Evolutionary conservation across 257 asterid genomes (phyloP).

Genomic region (Striga asiatica): DNA sequence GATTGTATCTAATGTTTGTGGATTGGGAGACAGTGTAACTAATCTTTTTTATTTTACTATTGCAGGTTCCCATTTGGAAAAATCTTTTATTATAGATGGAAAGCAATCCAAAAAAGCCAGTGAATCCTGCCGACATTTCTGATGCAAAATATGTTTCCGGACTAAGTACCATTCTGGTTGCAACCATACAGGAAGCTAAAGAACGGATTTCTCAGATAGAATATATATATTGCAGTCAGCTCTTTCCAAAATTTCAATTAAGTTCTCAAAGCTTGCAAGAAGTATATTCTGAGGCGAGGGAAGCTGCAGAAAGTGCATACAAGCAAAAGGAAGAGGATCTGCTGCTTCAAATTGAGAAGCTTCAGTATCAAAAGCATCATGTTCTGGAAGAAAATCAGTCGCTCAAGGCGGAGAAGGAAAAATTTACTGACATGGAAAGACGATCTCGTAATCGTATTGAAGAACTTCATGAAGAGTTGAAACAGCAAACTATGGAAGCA

Average conservation of each 20-base stretch:
- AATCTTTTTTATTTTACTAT: slow-evolving; percentile 5
- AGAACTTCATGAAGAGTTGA: slow-evolving; percentile 43
- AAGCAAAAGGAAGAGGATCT: slow-evolving; percentile 53
- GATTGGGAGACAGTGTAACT: background rate
- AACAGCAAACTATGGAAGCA: slow-evolving; percentile 30
- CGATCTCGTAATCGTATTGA: slow-evolving; percentile 24
- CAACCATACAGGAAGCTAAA: slow-evolving; percentile 79
- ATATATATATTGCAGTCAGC: slow-evolving; percentile 72
- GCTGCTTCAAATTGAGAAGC: slow-evolving; percentile 41
- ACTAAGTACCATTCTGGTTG: slow-evolving; percentile 74
- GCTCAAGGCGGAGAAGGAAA: slow-evolving; percentile 43
- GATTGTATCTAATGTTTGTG: too few relatives aligned
- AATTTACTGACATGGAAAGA: slow-evolving; percentile 26
- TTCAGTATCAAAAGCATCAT: slow-evolving; percentile 44
- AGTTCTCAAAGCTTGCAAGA: slow-evolving; percentile 37
- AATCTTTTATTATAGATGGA: slow-evolving; percentile 36
- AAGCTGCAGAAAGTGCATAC: slow-evolving; percentile 54
- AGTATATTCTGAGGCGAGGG: slow-evolving; percentile 49
- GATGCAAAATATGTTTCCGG: slow-evolving; percentile 62
- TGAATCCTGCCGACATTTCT: slow-evolving; percentile 28
- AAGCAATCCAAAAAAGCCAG: slow-evolving; percentile 24
- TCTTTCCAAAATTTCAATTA: slow-evolving; percentile 50
- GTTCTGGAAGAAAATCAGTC: slow-evolving; percentile 40
- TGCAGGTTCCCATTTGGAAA: slow-evolving; percentile 11
- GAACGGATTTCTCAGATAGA: slow-evolving; percentile 88